A percentile compares a stretch with the other conserved stretches of the same genome.
Conservation (phyloP, 2,329 filamentous ascomycete species). For the Cercospora nicotianae region DNA sequence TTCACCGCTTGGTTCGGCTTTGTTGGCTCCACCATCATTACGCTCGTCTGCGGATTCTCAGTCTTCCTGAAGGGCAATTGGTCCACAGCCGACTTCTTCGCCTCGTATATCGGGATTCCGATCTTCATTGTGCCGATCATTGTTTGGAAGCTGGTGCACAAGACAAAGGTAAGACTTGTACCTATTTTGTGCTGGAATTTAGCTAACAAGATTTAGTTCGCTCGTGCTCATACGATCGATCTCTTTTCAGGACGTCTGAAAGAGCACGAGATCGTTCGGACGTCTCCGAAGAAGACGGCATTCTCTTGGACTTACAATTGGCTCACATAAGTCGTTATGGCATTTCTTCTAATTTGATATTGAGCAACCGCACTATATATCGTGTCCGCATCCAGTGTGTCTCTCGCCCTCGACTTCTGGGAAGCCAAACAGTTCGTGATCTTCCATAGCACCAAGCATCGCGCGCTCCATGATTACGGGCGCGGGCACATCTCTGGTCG, state of each 20-base stretch:
- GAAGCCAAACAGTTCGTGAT: slow-evolving; percentile 12
- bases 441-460: slow-evolving; percentile 5
- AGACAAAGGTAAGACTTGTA: background rate
- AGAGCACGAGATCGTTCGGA: background rate
- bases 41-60: slow-evolving; percentile 34
- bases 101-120: slow-evolving; percentile 46
- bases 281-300: background rate
- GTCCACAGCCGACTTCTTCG: slow-evolving; percentile 41
- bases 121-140: slow-evolving; percentile 34
- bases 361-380: background rate
- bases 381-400: slow-evolving; percentile 12
- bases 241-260: background rate
- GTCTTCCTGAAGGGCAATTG: slow-evolving; percentile 33
- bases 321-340: background rate
- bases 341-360: background rate
- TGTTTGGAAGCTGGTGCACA: slow-evolving; percentile 7
- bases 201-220: background rate
- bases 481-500: slow-evolving; percentile 3
- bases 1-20: slow-evolving; percentile 27
- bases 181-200: background rate
- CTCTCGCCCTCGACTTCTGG: slow-evolving; percentile 8
- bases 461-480: slow-evolving; percentile 1
- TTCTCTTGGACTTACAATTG: slow-evolving; percentile 9
- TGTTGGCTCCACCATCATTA: slow-evolving; percentile 28
- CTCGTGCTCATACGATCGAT: background rate